These are phyloP conservation scores for Wickerhamomyces chambardii DNA, from an alignment of 805 yeast species.

Conservation along the genomic window DNA sequence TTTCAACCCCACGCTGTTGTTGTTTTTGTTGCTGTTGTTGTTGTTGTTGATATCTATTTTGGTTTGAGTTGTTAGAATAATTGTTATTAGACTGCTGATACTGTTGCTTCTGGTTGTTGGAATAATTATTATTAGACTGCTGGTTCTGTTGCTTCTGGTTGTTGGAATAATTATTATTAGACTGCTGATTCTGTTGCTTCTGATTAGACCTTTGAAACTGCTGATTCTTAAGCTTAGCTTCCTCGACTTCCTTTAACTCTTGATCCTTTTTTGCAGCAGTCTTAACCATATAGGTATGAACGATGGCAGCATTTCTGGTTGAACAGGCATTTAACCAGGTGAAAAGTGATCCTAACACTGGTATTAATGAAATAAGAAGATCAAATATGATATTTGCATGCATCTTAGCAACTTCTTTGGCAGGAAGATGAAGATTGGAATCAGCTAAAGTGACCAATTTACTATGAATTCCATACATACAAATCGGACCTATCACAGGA, in stretches of 20 bases:
- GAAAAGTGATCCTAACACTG: constrained; percentile 69
- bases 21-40: too few species aligned
- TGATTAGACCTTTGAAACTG: not conserved
- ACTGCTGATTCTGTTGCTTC: not conserved
- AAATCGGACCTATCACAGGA: constrained; percentile 79
- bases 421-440: constrained; percentile 47
- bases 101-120: too few species aligned
- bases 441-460: constrained; percentile 56
- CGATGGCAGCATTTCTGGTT: constrained; percentile 79
- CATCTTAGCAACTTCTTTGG: constrained; percentile 53
- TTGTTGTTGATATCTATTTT: too few species aligned
- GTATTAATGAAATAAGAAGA: constrained; percentile 66
- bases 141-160: not conserved
- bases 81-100: too few species aligned
- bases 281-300: constrained; percentile 34
- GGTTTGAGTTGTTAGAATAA: too few species aligned
- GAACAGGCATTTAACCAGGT: constrained; percentile 82
- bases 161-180: too few species aligned
- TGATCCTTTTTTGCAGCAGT: constrained; percentile 6
- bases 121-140: too few species aligned
- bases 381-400: constrained; percentile 72
- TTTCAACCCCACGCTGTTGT: too few species aligned
- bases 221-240: not conserved
- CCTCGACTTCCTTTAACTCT: not conserved
- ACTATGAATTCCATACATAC: constrained; percentile 74